Evolutionary conservation across 148 eudicot genomes (phyloP).

Genomic region (Polygonum aviculare): DNA sequence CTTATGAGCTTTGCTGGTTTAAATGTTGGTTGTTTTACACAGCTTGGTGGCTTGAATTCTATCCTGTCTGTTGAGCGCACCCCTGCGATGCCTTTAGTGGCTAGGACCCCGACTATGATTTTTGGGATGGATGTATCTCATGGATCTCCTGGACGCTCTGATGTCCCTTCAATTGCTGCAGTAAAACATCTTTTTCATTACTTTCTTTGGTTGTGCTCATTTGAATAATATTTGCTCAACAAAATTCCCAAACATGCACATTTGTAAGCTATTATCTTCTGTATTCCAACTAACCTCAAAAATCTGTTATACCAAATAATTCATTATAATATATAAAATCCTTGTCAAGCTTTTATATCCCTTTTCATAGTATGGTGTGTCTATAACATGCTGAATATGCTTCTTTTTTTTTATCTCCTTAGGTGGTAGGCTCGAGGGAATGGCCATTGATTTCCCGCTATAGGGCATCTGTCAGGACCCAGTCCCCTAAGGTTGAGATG

Average conservation of each 20-base stretch:
- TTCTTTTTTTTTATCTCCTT: neutral
- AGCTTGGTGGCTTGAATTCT: slow-evolving; percentile 79
- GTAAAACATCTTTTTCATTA: slow-evolving; percentile 20
- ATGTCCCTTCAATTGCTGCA: slow-evolving; percentile 82
- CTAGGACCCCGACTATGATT: slow-evolving; percentile 62
- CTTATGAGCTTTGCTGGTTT: neutral
- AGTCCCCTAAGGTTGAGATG: slow-evolving; percentile 69
- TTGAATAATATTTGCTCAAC: too few relatives aligned
- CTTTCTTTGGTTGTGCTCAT: too few relatives aligned
- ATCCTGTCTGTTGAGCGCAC: slow-evolving; percentile 41
- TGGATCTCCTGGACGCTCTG: slow-evolving; percentile 69
- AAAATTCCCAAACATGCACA: too few relatives aligned
- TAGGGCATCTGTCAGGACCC: slow-evolving; percentile 59
- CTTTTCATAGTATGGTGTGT: neutral
- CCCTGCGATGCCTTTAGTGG: slow-evolving; percentile 55
- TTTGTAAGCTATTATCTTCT: too few relatives aligned
- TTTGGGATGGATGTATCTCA: slow-evolving; percentile 79
- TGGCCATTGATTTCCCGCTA: slow-evolving; percentile 74
- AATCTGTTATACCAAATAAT: too few relatives aligned
- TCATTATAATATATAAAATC: too few relatives aligned
- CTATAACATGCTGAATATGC: neutral
- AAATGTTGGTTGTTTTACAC: slow-evolving; percentile 12
- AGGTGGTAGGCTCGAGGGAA: slow-evolving; percentile 75
- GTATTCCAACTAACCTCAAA: too few relatives aligned
- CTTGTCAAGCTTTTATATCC: neutral